Evolutionary conservation across 1,284 basidiomycete genomes (phyloP), one percentile per base, ranked within the genome.

Genomic region (Volvariella volvacea): DNA sequence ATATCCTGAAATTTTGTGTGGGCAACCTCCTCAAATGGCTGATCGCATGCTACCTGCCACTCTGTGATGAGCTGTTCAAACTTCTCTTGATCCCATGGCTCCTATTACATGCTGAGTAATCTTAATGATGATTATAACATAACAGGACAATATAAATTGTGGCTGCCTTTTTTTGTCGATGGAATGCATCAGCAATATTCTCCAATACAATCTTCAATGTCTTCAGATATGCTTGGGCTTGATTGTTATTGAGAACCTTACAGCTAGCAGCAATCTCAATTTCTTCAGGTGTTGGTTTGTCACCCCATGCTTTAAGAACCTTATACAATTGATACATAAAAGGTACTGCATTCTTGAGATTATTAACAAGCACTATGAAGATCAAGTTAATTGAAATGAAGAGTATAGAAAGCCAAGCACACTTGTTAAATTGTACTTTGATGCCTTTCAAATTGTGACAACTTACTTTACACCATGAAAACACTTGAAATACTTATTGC

Each of bases 11-110:
- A 62, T 40, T 57, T 53, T 1, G 52, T 48, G 17, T 54, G 49
- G 9, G 65, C 60, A 16, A 64, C 56, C 36, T 56, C 54, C 3
- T 61, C 54, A 48, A 64, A 64, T 4, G 61, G 62, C 36, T 63
- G 60, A 41, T 65, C 58, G 41, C 54, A 57, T n/a, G 54, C 47
- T 10, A 60, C 49, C 8, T 63, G 50, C 58, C 60, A 65, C 19
- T 59, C 49, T 3, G 49, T 48, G 0, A 65, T 44, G 0, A 59
- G 49, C 1, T 45, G 17, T 22, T 63, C 57, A 47, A 65, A 63
- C 4, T 57, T 43, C 1, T 30, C 39, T 32, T 61, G 60, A 38
- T 56, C 49, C 55, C 55, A 62, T 16, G 48, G 43, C 1, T 40
- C 54, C 59, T 59, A 19, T 1, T 22, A n/a, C 39, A 22, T 14